Evolutionary conservation across 306 rosid genomes (phyloP).

Genomic region (Prunus dulcis): DNA sequence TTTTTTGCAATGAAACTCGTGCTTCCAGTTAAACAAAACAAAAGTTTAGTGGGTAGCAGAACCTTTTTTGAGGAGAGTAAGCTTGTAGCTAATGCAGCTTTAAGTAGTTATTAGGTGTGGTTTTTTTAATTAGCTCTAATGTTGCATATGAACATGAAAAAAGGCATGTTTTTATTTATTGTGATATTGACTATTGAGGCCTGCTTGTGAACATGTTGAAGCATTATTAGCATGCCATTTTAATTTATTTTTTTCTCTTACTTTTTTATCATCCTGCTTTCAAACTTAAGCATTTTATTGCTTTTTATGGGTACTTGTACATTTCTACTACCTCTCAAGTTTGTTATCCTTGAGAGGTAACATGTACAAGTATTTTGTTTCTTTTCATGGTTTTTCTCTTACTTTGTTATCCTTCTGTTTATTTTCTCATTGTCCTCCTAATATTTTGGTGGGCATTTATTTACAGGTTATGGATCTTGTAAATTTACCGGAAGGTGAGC

Average conservation of each 20-base stretch:
- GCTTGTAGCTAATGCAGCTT: background rate
- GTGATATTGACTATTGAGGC: background rate
- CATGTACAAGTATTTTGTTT: no score
- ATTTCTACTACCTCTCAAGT: background rate
- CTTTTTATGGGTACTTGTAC: background rate
- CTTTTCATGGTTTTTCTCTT: no score
- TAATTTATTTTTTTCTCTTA: background rate
- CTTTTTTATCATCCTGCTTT: background rate
- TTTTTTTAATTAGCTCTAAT: background rate
- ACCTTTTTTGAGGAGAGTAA: background rate
- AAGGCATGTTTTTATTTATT: background rate
- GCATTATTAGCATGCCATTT: no score
- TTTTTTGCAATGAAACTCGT: background rate
- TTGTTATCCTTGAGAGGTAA: no score
- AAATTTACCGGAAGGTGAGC: constrained; percentile 77
- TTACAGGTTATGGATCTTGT: constrained; percentile 87
- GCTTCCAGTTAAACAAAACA: background rate
- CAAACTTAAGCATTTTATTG: background rate
- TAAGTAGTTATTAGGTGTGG: constrained; percentile 1
- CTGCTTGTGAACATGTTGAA: background rate
- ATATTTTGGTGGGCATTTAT: background rate
- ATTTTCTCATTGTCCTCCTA: background rate
- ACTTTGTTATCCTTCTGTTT: background rate
- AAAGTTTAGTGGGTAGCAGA: background rate
- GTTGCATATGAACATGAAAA: background rate